Conservation (phyloP, 768 basidiomycete species). For the Xerocomellus chrysenteron region DNA sequence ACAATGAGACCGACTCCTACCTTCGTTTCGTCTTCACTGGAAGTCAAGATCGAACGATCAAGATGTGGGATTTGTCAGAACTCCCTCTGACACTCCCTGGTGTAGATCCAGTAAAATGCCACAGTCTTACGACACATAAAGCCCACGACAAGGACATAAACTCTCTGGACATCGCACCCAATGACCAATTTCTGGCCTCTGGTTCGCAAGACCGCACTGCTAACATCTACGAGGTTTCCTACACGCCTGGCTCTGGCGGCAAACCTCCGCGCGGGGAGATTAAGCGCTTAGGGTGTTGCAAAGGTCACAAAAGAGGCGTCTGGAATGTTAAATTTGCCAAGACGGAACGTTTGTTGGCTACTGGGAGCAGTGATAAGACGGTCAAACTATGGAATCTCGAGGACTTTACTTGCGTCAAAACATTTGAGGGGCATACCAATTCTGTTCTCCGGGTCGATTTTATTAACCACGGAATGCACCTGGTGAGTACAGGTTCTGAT, state of each 20-base stretch:
- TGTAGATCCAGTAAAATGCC: conserved; percentile 47
- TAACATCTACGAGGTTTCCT: conserved; percentile 82
- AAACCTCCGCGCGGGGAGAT: conserved; percentile 64
- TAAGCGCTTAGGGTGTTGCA: conserved; percentile 79
- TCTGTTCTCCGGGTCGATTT: conserved; percentile 94
- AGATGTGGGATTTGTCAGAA: conserved; percentile 91
- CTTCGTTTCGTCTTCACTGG: conserved; percentile 87
- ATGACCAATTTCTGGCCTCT: conserved; percentile 84
- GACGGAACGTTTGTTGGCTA: conserved; percentile 82
- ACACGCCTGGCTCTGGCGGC: conserved; percentile 39
- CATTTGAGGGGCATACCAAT: conserved; percentile 98
- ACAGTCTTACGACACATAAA: conserved; percentile 80
- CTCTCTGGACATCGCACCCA: conserved; percentile 87
- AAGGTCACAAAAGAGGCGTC: conserved; percentile 95
- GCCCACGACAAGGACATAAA: conserved; percentile 99
- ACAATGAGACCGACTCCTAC: conserved; percentile 20
- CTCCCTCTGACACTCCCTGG: conserved; percentile 37
- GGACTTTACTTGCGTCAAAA: conserved; percentile 91
- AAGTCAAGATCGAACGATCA: conserved; percentile 95
- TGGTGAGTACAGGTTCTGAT: conserved; percentile 90
- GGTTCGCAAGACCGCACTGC: conserved; percentile 96
- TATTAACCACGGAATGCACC: conserved; percentile 75
- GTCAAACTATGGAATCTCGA: conserved; percentile 93
- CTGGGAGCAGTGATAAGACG: conserved; percentile 93
- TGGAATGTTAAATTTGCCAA: conserved; percentile 91